These are phyloP conservation scores for Kwoniella dendrophila DNA, from an alignment of 768 basidiomycete species.

Conservation along the genomic window DNA sequence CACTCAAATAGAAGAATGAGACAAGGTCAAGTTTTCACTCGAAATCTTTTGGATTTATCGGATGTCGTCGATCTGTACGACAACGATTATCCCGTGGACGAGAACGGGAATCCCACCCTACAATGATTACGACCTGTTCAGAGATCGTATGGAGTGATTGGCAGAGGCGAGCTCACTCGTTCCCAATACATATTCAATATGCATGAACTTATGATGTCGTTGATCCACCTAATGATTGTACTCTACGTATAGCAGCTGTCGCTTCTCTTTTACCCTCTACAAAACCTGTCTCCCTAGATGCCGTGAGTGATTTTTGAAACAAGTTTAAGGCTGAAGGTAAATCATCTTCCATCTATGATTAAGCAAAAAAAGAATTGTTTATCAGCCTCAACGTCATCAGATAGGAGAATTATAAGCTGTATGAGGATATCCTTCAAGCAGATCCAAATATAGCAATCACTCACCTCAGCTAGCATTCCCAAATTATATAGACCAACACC, in stretches of 20 bases:
- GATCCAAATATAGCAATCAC: constrained; percentile 1
- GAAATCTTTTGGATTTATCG: too few relatives aligned
- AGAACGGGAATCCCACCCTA: too few relatives aligned
- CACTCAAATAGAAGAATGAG: too few relatives aligned
- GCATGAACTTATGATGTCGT: background rate
- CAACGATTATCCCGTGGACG: too few relatives aligned
- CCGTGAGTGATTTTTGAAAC: constrained; percentile 32
- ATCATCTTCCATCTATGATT: constrained; percentile 50
- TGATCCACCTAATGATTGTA: constrained; percentile 19
- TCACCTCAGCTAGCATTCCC: constrained; percentile 53
- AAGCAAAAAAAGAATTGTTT: background rate
- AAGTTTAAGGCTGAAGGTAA: constrained; percentile 32
- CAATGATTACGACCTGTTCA: too few relatives aligned
- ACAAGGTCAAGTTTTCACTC: too few relatives aligned
- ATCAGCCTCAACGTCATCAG: background rate
- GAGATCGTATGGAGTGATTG: background rate
- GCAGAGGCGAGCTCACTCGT: background rate
- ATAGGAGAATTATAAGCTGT: background rate
- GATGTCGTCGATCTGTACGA: too few relatives aligned
- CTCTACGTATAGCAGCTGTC: constrained; percentile 40
- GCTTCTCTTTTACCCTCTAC: constrained; percentile 50
- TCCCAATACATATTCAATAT: background rate
- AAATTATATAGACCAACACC: constrained; percentile 48
- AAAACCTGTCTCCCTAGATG: constrained; percentile 43
- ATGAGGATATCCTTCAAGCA: too few relatives aligned